phyloP scores from a whole-genome alignment of 2,329 filamentous ascomycete species.

The Xylariaceae sp. region DNA sequence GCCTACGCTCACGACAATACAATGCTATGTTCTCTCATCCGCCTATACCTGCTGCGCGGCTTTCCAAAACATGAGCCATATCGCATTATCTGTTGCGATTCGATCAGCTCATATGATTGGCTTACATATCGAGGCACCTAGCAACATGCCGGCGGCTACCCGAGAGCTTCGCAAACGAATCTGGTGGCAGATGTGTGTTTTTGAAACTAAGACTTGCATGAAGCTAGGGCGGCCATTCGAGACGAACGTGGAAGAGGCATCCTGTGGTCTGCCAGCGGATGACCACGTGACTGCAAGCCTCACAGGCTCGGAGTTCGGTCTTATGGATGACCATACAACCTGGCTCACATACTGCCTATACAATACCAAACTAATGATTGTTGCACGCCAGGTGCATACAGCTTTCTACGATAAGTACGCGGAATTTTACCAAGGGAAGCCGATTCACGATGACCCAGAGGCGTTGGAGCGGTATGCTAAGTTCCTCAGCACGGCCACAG shows the following conservation, averaged over 20 bases:
- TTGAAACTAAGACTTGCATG: constrained; percentile 43
- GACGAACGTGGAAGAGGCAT: constrained; percentile 31
- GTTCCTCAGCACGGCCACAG: constrained; percentile 19
- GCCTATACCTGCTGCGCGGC: constrained; percentile 44
- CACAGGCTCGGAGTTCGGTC: constrained; percentile 31
- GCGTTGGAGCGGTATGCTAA: constrained; percentile 28
- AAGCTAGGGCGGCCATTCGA: constrained; percentile 43
- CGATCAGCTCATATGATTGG: constrained; percentile 44
- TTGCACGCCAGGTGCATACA: constrained; percentile 30
- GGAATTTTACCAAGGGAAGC: constrained; percentile 24
- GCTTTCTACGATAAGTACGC: constrained; percentile 34
- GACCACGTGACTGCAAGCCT: constrained; percentile 28
- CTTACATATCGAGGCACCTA: constrained; percentile 43
- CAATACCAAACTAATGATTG: constrained; percentile 32
- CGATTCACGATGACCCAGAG: constrained; percentile 22
- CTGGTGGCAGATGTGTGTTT: constrained; percentile 47
- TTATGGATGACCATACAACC: constrained; percentile 32
- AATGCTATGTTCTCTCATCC: constrained; percentile 41
- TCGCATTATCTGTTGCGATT: constrained; percentile 35
- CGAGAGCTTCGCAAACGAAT: constrained; percentile 38
- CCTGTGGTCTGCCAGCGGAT: constrained; percentile 36
- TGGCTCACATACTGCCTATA: constrained; percentile 37
- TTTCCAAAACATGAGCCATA: constrained; percentile 44
- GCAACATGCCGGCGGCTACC: constrained; percentile 30
- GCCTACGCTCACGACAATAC: constrained; percentile 42